These are phyloP conservation scores for Pseudogymnoascus destructans DNA, from an alignment of 2,329 filamentous ascomycete genomes.

Conservation along the genomic window DNA sequence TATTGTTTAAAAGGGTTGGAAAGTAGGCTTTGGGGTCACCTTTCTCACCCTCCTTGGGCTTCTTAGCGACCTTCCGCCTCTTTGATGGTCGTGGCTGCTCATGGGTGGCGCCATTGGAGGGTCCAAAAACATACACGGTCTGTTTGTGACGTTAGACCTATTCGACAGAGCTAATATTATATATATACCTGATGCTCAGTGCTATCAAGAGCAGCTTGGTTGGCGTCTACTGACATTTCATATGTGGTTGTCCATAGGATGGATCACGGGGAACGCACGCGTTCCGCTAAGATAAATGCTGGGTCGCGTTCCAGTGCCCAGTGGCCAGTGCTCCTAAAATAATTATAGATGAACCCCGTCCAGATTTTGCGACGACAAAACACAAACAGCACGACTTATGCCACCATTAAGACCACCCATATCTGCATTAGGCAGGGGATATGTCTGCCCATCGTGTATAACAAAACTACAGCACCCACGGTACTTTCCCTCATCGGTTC, in stretches of 20 bases:
- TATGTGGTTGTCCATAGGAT: slow-evolving; percentile 2
- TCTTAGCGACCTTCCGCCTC: slow-evolving; percentile 25
- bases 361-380: slow-evolving; percentile 3
- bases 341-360: neutral
- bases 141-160: slow-evolving; percentile 23
- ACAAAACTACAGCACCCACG: slow-evolving; percentile 18
- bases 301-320: neutral
- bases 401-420: slow-evolving; percentile 8
- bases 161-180: neutral
- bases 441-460: slow-evolving; percentile 25
- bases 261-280: slow-evolving; percentile 4
- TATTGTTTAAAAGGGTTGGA: slow-evolving; percentile 40
- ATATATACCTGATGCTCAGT: slow-evolving; percentile 24
- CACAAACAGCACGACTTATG: slow-evolving; percentile 8
- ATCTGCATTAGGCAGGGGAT: slow-evolving; percentile 16
- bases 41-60: slow-evolving; percentile 10
- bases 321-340: slow-evolving; percentile 7
- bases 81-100: slow-evolving; percentile 27
- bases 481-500: slow-evolving; percentile 1
- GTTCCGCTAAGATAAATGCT: slow-evolving; percentile 1
- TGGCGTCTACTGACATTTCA: slow-evolving; percentile 23
- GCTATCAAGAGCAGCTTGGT: slow-evolving; percentile 21
- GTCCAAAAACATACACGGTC: slow-evolving; percentile 51
- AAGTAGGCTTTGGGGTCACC: slow-evolving; percentile 27
- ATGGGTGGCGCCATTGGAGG: slow-evolving; percentile 30